These are phyloP conservation scores for Linderina pennispora DNA, from an alignment of 192 early-diverging fungal species.

Conservation along the genomic window DNA sequence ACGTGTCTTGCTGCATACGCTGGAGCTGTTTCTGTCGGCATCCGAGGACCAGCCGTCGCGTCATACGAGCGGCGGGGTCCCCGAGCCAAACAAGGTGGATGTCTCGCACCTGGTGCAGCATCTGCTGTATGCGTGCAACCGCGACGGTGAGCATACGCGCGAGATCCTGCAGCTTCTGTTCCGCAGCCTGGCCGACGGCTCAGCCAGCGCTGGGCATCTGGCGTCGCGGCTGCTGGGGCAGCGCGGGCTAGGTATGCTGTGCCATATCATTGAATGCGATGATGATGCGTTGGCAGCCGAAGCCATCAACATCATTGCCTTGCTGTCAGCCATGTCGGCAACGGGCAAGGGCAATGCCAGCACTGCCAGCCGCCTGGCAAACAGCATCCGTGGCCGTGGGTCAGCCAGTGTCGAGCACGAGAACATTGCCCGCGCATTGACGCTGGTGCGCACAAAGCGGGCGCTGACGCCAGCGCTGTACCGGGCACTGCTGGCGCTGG, in stretches of 20 bases:
- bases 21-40: conserved; percentile 30
- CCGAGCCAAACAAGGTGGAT: conserved; percentile 15
- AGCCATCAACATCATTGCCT: conserved; percentile 35
- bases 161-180: conserved; percentile 33
- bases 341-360: conserved; percentile 15
- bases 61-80: neutral
- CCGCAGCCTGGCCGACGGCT: conserved; percentile 38
- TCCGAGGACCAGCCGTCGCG: conserved; percentile 6
- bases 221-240: conserved; percentile 14
- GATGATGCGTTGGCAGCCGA: conserved; percentile 28
- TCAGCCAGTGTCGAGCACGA: conserved; percentile 9
- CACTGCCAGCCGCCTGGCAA: conserved; percentile 32
- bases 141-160: conserved; percentile 29
- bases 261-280: conserved; percentile 37
- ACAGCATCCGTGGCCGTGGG: conserved; percentile 26
- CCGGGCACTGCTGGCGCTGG: conserved; percentile 19
- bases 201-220: conserved; percentile 19
- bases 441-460: conserved; percentile 29
- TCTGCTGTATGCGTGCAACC: conserved; percentile 31
- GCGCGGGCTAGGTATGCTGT: conserved; percentile 22
- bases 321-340: conserved; percentile 17
- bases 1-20: conserved; percentile 16
- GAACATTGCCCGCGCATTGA: conserved; percentile 10
- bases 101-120: conserved; percentile 20
- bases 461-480: conserved; percentile 29